Evolutionary conservation across 1,139 yeast species (phyloP), one percentile per base, ranked within the genome.

Genomic region (Kodamaea ohmeri): DNA sequence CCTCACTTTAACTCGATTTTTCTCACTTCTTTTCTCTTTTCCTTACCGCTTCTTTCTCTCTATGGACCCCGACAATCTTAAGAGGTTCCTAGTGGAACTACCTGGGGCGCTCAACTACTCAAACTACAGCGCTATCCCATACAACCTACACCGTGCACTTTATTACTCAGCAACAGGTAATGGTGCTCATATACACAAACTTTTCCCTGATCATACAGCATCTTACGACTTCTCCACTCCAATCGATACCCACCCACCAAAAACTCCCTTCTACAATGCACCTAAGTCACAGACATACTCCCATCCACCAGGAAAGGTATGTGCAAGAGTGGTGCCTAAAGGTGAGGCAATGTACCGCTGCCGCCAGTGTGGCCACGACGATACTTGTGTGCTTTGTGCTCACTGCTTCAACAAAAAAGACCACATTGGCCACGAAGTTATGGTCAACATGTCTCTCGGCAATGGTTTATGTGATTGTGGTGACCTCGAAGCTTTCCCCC

Each of bases 391-490:
- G 12, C 56, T 84, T 20, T 84, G 95, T 57, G 73, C 71, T 9
- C 62, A 75, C 49, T 84, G 95, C 53, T 84, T 82, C 60, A 81
- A 83, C 54, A 73, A 75, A 39, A 68, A 70, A 2, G 88, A 83
- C 50, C 95, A 84, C 55, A 52, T 60, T 12, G 79, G 72, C 34
- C 94, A 84, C 53, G 74, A 75, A 43, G 85, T 84, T 3, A 61
- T 68, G 15, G 71, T 77, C 32, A 73, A 73, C 46, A 63, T 67
- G 8, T 71, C 86, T 3, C 47, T 58, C 2, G 81, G 76, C 1
- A 50, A 51, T 5, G 87, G 90, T 2, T 75, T 83, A 16, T 92
- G 97, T 57, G 97, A 92, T 56, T 92, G 97, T 63, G 97, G 97
- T 2, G 96, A 92, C 55, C 71, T 76, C 0, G 87, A 83, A 45